phyloP scores from a whole-genome alignment of 768 basidiomycete genomes.

The Amanita pallidorosea region DNA sequence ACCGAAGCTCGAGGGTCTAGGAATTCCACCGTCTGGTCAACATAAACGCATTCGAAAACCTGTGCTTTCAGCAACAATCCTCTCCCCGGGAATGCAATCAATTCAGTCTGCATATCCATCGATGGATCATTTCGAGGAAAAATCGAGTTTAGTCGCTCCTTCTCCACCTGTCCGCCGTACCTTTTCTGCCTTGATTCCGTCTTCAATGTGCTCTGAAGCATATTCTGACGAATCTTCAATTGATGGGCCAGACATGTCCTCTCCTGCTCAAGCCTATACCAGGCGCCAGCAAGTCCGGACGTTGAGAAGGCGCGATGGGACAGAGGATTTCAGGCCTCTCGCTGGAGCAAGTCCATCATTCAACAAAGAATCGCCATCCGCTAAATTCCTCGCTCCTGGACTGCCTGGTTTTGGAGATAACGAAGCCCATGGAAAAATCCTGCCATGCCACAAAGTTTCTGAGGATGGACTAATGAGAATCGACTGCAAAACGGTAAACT shows the following conservation, averaged over 20 bases:
- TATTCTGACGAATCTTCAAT: constrained; percentile 50
- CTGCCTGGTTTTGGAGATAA: constrained; percentile 87
- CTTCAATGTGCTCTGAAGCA: constrained; percentile 40
- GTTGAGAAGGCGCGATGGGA: constrained; percentile 70
- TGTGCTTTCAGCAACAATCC: constrained; percentile 52
- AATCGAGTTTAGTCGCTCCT: background rate
- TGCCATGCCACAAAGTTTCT: constrained; percentile 88
- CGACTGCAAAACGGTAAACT: constrained; percentile 59
- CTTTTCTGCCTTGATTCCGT: constrained; percentile 64
- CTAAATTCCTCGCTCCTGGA: constrained; percentile 46
- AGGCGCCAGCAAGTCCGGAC: constrained; percentile 71
- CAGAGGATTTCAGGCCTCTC: constrained; percentile 67
- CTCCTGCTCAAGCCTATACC: constrained; percentile 73
- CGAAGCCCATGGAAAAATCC: constrained; percentile 84
- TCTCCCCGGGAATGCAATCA: constrained; percentile 27
- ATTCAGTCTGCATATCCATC: constrained; percentile 32
- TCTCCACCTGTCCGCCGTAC: constrained; percentile 52
- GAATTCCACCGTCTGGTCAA: constrained; percentile 40
- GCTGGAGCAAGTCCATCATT: constrained; percentile 54
- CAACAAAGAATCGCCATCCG: constrained; percentile 46
- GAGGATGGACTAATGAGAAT: constrained; percentile 97
- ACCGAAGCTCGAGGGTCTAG: constrained; percentile 41
- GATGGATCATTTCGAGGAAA: constrained; percentile 12
- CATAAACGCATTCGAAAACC: constrained; percentile 57
- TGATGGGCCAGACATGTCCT: constrained; percentile 61